Evolutionary conservation across 495 filamentous ascomycete species (phyloP).

Genomic region (Schizothecium vesticola): DNA sequence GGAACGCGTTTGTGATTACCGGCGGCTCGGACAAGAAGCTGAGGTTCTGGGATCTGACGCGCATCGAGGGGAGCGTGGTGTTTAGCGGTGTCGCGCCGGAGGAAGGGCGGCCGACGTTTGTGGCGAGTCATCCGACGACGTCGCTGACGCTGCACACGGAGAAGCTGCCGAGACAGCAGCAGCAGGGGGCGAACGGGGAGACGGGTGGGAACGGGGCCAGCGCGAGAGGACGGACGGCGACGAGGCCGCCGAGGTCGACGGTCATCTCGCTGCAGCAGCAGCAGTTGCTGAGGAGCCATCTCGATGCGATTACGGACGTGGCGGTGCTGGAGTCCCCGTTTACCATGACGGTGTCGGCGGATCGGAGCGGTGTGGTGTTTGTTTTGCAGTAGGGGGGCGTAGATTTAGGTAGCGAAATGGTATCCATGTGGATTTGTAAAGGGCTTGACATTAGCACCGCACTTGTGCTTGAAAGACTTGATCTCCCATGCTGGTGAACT

Average conservation of each 20-base stretch:
- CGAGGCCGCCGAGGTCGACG: conserved; percentile 64
- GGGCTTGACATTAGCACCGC: background rate
- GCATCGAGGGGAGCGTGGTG: conserved; percentile 65
- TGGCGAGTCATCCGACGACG: conserved; percentile 60
- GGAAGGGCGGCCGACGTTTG: conserved; percentile 66
- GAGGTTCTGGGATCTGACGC: conserved; percentile 82
- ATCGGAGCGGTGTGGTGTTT: conserved; percentile 88
- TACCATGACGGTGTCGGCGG: conserved; percentile 85
- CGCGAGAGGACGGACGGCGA: conserved; percentile 34
- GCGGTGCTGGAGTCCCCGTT: conserved; percentile 83
- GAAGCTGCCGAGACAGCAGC: conserved; percentile 44
- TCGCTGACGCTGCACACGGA: conserved; percentile 70
- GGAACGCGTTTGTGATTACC: conserved; percentile 70
- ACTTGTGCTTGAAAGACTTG: background rate
- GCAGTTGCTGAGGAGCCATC: conserved; percentile 74
- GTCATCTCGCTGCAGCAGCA: conserved; percentile 86
- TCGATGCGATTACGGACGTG: conserved; percentile 86
- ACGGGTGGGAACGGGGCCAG: conserved; percentile 13
- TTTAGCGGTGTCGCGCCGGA: conserved; percentile 73
- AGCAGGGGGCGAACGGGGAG: conserved; percentile 36
- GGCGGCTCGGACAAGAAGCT: conserved; percentile 87
- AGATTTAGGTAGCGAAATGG: background rate
- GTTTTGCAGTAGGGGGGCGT: conserved; percentile 55
- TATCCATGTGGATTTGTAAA: background rate
- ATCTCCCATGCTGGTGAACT: background rate